phyloP scores from a whole-genome alignment of 441 rosid species.

The Erysimum pusillum region DNA sequence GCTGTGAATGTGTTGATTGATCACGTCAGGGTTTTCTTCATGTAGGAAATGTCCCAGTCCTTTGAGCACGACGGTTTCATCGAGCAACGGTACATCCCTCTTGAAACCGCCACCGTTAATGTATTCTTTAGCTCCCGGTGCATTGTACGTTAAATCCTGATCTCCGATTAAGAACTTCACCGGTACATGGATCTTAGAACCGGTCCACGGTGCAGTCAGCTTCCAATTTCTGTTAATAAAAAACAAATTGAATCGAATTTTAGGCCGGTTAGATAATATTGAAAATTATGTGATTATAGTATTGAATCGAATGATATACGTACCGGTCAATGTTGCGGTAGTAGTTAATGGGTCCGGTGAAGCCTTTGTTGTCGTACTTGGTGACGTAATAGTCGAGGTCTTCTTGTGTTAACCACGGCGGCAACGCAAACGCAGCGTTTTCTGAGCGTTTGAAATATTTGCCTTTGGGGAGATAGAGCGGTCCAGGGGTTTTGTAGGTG shows the following conservation, averaged over 20 bases:
- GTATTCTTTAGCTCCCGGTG: constrained; percentile 62
- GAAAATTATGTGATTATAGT: background rate
- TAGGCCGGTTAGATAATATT: background rate
- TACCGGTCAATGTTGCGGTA: constrained; percentile 72
- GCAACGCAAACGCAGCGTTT: constrained; percentile 51
- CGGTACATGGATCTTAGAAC: constrained; percentile 66
- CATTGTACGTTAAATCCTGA: constrained; percentile 69
- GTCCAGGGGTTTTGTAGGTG: constrained; percentile 59
- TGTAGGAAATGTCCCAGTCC: constrained; percentile 81
- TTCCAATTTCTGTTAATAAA: constrained; percentile 68
- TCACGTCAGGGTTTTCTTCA: constrained; percentile 72
- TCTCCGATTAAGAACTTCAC: constrained; percentile 85
- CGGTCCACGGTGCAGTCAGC: constrained; percentile 83
- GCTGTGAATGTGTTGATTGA: constrained; percentile 66
- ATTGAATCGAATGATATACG: constrained; percentile 2
- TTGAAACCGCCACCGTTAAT: constrained; percentile 69
- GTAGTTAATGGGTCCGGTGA: constrained; percentile 75
- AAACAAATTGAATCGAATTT: background rate
- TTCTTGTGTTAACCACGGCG: constrained; percentile 81
- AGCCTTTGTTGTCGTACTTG: constrained; percentile 73
- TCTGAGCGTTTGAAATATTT: constrained; percentile 54
- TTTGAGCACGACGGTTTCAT: constrained; percentile 74
- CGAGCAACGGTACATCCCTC: constrained; percentile 66
- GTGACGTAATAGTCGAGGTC: constrained; percentile 62
- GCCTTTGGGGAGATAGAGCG: constrained; percentile 63